Evolutionary conservation across 805 yeast genomes (phyloP).

Genomic region (Jamesozyma gamospora): DNA sequence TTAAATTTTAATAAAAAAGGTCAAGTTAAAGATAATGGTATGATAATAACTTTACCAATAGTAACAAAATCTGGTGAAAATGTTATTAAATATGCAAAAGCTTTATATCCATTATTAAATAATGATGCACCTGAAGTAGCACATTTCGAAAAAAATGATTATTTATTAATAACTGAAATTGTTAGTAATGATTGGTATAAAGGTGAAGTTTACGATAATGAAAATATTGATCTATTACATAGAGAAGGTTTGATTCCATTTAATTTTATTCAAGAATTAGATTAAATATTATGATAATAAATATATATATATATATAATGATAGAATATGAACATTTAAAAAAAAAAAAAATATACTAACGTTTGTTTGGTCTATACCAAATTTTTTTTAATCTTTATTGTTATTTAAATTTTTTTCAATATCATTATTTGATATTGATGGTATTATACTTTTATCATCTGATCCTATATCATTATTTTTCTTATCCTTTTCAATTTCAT

Average conservation of each 20-base stretch:
- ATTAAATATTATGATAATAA: background rate
- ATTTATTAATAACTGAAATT: constrained; percentile 22
- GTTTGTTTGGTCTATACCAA: too few relatives aligned
- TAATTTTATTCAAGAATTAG: constrained; percentile 17
- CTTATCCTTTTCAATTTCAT: background rate
- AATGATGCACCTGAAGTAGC: constrained; percentile 23
- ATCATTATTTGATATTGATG: too few relatives aligned
- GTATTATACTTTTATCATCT: too few relatives aligned
- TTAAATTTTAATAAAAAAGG: constrained; percentile 16
- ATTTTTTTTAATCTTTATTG: too few relatives aligned
- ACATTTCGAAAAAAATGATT: constrained; percentile 25
- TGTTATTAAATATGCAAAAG: constrained; percentile 26
- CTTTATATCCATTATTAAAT: constrained; percentile 22
- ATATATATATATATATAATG: background rate
- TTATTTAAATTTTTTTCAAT: too few relatives aligned
- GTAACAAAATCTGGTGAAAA: constrained; percentile 19
- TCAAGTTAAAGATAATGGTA: constrained; percentile 23
- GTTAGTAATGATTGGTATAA: constrained; percentile 27
- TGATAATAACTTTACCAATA: constrained; percentile 25
- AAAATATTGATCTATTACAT: constrained; percentile 12
- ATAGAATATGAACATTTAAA: too few relatives aligned
- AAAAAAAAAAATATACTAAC: too few relatives aligned
- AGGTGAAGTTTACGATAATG: constrained; percentile 27
- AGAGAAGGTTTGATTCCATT: constrained; percentile 21
- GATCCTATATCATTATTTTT: background rate